phyloP scores from a whole-genome alignment of 1,284 basidiomycete species.

The Mycena sp. region DNA sequence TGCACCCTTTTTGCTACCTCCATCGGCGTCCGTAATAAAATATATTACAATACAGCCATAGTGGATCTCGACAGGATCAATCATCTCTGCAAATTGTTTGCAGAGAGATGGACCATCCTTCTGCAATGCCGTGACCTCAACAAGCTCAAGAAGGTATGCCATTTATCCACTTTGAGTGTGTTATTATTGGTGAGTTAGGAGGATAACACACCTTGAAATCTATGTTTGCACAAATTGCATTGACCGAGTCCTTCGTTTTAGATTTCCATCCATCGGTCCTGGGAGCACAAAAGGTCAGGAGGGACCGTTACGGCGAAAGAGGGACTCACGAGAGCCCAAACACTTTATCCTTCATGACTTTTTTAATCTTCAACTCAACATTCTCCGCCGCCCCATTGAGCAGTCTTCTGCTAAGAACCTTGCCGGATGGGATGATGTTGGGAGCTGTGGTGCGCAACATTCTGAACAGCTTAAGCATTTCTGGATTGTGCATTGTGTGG shows the following conservation, averaged over 20 bases:
- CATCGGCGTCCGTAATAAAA: conserved; percentile 15
- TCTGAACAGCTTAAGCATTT: not conserved
- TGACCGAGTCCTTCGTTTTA: not conserved
- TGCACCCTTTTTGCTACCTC: conserved; percentile 14
- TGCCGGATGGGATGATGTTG: not conserved
- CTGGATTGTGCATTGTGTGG: not conserved
- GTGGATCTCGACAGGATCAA: not conserved
- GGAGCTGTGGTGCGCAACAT: not conserved
- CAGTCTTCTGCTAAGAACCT: not conserved
- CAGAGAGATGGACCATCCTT: not conserved
- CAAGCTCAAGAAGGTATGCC: not conserved
- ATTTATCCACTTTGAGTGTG: not conserved
- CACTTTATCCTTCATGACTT: not conserved
- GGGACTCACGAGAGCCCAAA: not conserved
- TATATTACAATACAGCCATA: not conserved
- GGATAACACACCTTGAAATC: not conserved
- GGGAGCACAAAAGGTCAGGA: no score
- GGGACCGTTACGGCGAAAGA: not conserved
- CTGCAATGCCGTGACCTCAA: not conserved
- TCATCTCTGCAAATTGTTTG: not conserved
- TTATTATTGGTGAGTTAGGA: not conserved
- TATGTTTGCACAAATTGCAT: not conserved
- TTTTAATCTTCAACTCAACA: not conserved
- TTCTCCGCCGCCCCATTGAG: not conserved
- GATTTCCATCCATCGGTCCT: not conserved